A percentile compares a stretch with the other conserved stretches of the same genome.
phyloP scores from a whole-genome alignment of 345 rosid genomes.

The Syzygium jambos region DNA sequence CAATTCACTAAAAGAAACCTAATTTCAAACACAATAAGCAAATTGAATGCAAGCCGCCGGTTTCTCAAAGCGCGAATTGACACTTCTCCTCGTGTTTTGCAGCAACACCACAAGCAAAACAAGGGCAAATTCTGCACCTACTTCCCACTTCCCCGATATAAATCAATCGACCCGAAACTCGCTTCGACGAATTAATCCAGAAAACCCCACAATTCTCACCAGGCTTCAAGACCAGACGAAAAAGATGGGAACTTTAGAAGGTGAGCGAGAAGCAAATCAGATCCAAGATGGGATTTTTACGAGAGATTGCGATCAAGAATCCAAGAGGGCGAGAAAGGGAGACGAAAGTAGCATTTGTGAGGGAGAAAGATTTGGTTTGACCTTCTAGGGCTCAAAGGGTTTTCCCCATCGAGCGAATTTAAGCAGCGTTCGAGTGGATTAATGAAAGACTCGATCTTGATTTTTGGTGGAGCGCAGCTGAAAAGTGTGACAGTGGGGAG shows the following conservation, averaged over 20 bases:
- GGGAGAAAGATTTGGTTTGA: not conserved
- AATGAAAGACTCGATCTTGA: not conserved
- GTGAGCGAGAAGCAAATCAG: not conserved
- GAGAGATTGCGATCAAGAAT: not conserved
- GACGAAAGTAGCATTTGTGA: not conserved
- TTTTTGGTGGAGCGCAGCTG: not conserved
- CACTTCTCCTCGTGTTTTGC: not conserved
- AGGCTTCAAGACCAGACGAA: not conserved
- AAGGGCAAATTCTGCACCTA: not conserved
- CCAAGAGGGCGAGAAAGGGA: not conserved
- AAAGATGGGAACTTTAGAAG: not conserved
- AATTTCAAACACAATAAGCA: not conserved
- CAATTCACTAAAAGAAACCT: not conserved
- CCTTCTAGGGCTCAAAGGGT: not conserved
- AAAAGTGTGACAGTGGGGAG: not conserved
- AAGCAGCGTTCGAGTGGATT: not conserved
- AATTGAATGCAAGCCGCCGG: not conserved
- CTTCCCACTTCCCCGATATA: not conserved
- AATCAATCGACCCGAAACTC: not conserved
- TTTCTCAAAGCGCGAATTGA: not conserved
- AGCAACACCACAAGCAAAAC: not conserved
- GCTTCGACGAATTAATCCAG: not conserved
- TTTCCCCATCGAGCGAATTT: not conserved
- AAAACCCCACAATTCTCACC: not conserved
- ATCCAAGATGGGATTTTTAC: not conserved